These are phyloP conservation scores for Rosa chinensis DNA, from an alignment of 306 rosid species.

Conservation along the genomic window DNA sequence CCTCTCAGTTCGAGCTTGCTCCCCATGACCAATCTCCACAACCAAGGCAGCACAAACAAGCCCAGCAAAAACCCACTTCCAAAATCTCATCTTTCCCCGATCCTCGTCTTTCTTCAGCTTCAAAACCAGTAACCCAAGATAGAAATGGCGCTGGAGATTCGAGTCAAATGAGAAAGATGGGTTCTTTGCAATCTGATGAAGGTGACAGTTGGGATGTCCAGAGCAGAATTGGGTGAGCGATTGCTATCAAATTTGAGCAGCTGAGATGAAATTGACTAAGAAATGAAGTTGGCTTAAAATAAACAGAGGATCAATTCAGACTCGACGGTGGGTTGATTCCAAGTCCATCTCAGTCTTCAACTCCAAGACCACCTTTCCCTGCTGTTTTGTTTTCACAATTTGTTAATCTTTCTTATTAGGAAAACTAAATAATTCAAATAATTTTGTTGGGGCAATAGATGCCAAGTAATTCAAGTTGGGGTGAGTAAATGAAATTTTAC, in stretches of 20 bases:
- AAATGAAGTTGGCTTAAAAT: not conserved
- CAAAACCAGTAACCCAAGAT: constrained; percentile 13
- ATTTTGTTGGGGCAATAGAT: not conserved
- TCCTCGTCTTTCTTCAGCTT: constrained; percentile 6
- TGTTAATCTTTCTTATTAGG: not conserved
- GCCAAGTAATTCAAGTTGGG: not conserved
- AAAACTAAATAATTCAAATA: not conserved
- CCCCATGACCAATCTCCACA: constrained; percentile 43
- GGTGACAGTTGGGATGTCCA: constrained; percentile 11
- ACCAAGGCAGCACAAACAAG: constrained; percentile 53
- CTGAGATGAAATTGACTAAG: not conserved
- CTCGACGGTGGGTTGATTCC: constrained; percentile 1
- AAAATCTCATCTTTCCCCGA: constrained; percentile 39
- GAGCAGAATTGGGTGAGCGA: not conserved
- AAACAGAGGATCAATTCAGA: not conserved
- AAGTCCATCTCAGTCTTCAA: constrained; percentile 6
- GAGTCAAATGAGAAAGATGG: constrained; percentile 1
- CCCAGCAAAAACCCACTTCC: constrained; percentile 47
- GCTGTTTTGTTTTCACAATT: too few relatives aligned
- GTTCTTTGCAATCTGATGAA: constrained; percentile 9
- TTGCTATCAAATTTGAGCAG: constrained; percentile 7
- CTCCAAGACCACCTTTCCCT: constrained; percentile 5
- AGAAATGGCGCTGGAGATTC: not conserved
- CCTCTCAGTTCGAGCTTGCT: constrained; percentile 71
- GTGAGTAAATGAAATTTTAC: not conserved